These are phyloP conservation scores for Kluyveromyces wickerhamii DNA, from an alignment of 805 yeast species.

Conservation along the genomic window DNA sequence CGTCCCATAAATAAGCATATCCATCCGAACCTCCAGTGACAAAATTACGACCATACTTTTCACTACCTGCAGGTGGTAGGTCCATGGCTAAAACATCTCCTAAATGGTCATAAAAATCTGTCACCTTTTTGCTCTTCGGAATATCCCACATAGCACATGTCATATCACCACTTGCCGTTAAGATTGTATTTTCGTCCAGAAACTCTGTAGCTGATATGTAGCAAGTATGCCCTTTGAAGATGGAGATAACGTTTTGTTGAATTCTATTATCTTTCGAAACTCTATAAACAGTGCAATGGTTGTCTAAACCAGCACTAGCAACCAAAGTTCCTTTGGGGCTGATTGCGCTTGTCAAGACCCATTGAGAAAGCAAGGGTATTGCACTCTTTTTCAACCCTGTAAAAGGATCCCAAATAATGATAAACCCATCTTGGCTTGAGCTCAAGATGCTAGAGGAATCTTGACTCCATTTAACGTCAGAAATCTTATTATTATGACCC, in stretches of 20 bases:
- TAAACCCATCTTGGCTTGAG: constrained; percentile 81
- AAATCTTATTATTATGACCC: constrained; percentile 65
- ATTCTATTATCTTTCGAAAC: constrained; percentile 30
- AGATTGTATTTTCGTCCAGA: constrained; percentile 42
- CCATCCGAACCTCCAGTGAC: constrained; percentile 67
- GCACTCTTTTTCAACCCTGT: constrained; percentile 66
- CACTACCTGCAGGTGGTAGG: constrained; percentile 21
- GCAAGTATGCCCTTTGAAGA: constrained; percentile 74
- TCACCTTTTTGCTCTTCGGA: constrained; percentile 42
- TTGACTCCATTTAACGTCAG: constrained; percentile 59
- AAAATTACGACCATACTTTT: constrained; percentile 31
- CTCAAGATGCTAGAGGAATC: constrained; percentile 55
- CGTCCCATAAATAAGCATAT: constrained; percentile 58
- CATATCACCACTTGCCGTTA: constrained; percentile 80
- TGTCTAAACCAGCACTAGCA: constrained; percentile 80
- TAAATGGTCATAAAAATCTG: constrained; percentile 56
- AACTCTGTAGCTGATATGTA: constrained; percentile 73
- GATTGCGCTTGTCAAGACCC: constrained; percentile 70
- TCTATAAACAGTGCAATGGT: constrained; percentile 64
- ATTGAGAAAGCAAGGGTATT: constrained; percentile 63
- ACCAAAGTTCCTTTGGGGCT: constrained; percentile 58
- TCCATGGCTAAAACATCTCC: constrained; percentile 60
- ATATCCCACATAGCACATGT: constrained; percentile 77
- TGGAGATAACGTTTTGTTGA: constrained; percentile 39
- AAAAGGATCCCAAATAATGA: constrained; percentile 75